Evolutionary conservation across 2,329 filamentous ascomycete species (phyloP), one percentile per base, ranked within the genome.

Genomic region (Botrytis squamosa): DNA sequence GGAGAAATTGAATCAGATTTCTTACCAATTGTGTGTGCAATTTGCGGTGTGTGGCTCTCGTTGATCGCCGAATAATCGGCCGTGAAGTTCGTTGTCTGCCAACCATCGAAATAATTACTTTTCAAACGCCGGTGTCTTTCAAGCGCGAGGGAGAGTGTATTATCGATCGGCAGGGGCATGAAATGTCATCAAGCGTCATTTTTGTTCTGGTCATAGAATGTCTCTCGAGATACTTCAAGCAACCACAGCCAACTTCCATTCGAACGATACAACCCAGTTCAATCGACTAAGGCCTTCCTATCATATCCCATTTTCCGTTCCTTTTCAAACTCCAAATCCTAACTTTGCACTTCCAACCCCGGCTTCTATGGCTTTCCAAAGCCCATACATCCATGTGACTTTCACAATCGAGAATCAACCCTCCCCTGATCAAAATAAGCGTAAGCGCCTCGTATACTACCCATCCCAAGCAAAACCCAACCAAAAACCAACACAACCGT

Each of bases 1-100:
- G 52, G 25, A 69, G 68, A 69, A 68, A 9, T 57, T 69, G n/a
- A 68, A 69, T 29, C 66, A 14, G 36, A 29, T 66, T n/a, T 55
- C 55, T 69, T 57, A 42, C 6, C 36, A 57, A 42, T 33, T 57
- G 9, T n/a, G 29, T 57, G 25, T 42, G 25, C 65, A 57, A 33
- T 40, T 33, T 55, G 66, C 38, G 46, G 33, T 67, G 8, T 33
- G 36, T 29, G 49, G 44, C 22, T 18, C 33, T 57, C 29, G 52
- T 8, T 55, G n/a, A 29, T 29, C 16, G n/a, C 22, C 12, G 18
- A 29, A 55, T 33, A 10, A 55, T 16, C 59, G 18, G 22, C 36
- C 38, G 14, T 42, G 36, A n/a, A 40, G 14, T 25, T 63, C 22
- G 20, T 62, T 38, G 22, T 25, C 16, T 63, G 25, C 36, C 36